Evolutionary conservation across 2,329 filamentous ascomycete genomes (phyloP).

Genomic region (Colletotrichum echinochloae): DNA sequence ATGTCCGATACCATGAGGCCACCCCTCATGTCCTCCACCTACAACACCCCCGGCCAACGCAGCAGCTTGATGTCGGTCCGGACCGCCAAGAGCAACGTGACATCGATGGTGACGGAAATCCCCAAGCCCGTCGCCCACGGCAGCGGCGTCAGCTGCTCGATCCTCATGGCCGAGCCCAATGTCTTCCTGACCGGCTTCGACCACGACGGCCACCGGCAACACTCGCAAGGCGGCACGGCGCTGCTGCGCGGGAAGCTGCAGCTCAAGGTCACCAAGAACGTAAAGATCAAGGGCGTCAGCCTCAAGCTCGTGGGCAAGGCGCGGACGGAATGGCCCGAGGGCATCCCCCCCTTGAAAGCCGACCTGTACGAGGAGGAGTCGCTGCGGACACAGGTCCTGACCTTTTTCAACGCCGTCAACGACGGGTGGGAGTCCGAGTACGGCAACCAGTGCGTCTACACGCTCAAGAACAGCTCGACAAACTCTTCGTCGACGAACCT

Average conservation of each 20-base stretch:
- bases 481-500: slow-evolving; percentile 51
- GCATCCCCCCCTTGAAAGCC: slow-evolving; percentile 87
- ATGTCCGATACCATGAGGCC: slow-evolving; percentile 38
- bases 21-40: slow-evolving; percentile 39
- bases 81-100: slow-evolving; percentile 63
- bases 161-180: slow-evolving; percentile 82
- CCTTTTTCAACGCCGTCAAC: slow-evolving; percentile 87
- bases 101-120: slow-evolving; percentile 64
- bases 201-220: slow-evolving; percentile 69
- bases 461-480: slow-evolving; percentile 55
- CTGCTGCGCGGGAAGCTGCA: slow-evolving; percentile 88
- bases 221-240: slow-evolving; percentile 74
- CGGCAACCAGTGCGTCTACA: slow-evolving; percentile 72
- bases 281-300: slow-evolving; percentile 92
- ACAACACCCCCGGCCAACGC: slow-evolving; percentile 52
- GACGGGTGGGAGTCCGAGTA: slow-evolving; percentile 71
- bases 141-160: slow-evolving; percentile 79
- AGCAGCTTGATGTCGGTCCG: slow-evolving; percentile 65
- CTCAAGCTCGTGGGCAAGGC: slow-evolving; percentile 88
- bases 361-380: slow-evolving; percentile 87
- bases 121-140: slow-evolving; percentile 83
- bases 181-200: slow-evolving; percentile 85
- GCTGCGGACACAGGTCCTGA: slow-evolving; percentile 87
- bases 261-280: slow-evolving; percentile 85
- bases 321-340: slow-evolving; percentile 95